Evolutionary conservation across 2,329 filamentous ascomycete species (phyloP), one percentile per base, ranked within the genome.

Genomic region (Fusarium albidum): DNA sequence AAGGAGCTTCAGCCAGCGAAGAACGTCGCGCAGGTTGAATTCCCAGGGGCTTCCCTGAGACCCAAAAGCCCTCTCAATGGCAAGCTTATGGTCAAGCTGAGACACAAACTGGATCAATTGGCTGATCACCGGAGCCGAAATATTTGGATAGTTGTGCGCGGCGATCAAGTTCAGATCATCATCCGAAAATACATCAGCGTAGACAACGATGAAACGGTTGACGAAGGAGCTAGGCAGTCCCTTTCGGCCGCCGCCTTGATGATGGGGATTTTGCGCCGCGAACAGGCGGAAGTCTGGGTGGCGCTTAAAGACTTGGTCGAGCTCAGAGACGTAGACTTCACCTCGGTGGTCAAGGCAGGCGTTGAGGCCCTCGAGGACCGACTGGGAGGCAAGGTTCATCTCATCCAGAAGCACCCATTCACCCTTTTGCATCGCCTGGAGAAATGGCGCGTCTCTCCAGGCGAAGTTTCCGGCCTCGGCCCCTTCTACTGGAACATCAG

Each of bases 361-460:
- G 64, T 99, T 99, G 27, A 99, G 79, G 58, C 95, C 96, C 76
- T 99, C 95, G 1, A 99, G 83, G 3, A 99, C 93, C 5, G 94
- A 96, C 71, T 99, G 95, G 1, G 94, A 98, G 2, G 96, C 95
- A 59, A 99, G 77, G 67, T 99, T 99, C 95, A 99, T 99, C 77
- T 99, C 95, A 68, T 99, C 95, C 1, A 99, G 82, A 25, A 99
- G 79, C 10, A 99, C 95, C 95, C 95, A 99, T 65, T 96, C 91
- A 25, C 95, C 95, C 52, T 86, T 90, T 70, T 98, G 95, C 94
- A 99, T 98, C 0, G 95, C 95, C 69, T 92, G 90, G 15, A 99
- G 78, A 70, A 99, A 98, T 1, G 95, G 93, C 0, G 94, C 95
- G 71, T 99, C 94, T 63, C 92, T 86, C 95, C 95, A 99, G 2